Percentiles rank a stretch among this genome's conserved stretches.
Conservation (phyloP, 2,329 filamentous ascomycete genomes). For the Trichoderma brevicompactum region DNA sequence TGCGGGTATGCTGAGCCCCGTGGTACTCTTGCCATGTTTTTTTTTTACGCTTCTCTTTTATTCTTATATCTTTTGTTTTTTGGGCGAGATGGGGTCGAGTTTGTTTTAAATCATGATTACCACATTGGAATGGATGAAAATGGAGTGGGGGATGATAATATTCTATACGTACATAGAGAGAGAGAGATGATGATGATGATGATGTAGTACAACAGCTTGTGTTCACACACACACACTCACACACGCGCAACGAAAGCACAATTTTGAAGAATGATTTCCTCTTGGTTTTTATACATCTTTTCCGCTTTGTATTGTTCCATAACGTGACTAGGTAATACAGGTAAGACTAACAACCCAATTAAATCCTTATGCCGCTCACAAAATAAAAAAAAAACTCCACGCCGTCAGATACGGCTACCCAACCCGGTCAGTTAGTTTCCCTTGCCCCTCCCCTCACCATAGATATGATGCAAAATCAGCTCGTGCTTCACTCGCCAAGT, state of each 20-base stretch:
- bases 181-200: too few relatives aligned
- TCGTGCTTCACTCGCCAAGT: not conserved
- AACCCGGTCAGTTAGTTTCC: not conserved
- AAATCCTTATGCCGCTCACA: conserved; percentile 32
- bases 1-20: conserved; percentile 63
- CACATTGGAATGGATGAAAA: not conserved
- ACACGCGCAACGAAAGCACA: not conserved
- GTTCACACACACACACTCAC: conserved; percentile 8
- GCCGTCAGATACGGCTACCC: conserved; percentile 20
- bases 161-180: not conserved
- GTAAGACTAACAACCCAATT: conserved; percentile 7
- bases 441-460: not conserved
- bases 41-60: not conserved
- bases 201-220: not conserved
- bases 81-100: not conserved
- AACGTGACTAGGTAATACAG: conserved; percentile 22
- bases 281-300: not conserved
- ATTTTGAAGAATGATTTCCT: not conserved
- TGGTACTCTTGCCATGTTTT: not conserved
- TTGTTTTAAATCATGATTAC: not conserved
- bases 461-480: conserved; percentile 11
- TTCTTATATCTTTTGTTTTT: not conserved
- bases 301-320: not conserved
- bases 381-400: conserved; percentile 28
- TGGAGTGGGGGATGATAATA: not conserved